Conservation (phyloP, 2,329 filamentous ascomycete genomes). For the Phyllosticta citrichinensis region DNA sequence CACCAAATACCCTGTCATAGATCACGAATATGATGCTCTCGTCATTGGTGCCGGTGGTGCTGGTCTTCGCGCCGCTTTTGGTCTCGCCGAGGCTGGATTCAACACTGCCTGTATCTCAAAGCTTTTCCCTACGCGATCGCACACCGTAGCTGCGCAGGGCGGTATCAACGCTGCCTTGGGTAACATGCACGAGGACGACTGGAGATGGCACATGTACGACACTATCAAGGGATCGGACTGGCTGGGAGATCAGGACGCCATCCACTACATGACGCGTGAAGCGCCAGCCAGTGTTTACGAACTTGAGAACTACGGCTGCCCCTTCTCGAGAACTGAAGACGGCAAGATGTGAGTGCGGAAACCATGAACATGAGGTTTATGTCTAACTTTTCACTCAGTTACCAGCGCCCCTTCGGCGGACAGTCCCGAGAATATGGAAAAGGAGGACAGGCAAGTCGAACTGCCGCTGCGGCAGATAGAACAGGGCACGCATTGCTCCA, state of each 20-base stretch:
- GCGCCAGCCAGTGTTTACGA: constrained; percentile 86
- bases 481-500: constrained; percentile 96
- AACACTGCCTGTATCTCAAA: constrained; percentile 82
- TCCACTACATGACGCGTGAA: constrained; percentile 97
- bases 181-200: constrained; percentile 98
- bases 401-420: constrained; percentile 97
- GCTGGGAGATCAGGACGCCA: constrained; percentile 94
- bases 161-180: constrained; percentile 82
- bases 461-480: constrained; percentile 87
- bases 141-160: constrained; percentile 67
- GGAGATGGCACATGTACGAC: constrained; percentile 99
- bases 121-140: constrained; percentile 75
- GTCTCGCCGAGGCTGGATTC: constrained; percentile 79
- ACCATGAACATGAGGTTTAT: not conserved
- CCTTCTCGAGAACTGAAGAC: constrained; percentile 92
- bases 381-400: constrained; percentile 40
- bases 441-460: constrained; percentile 96
- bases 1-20: constrained; percentile 92
- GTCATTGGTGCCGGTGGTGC: constrained; percentile 80
- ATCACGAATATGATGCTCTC: constrained; percentile 97
- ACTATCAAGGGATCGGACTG: constrained; percentile 97
- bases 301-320: constrained; percentile 94
- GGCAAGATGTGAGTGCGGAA: constrained; percentile 65
- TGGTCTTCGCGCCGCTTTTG: constrained; percentile 73
- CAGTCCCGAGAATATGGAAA: constrained; percentile 93